A percentile compares a stretch with the other conserved stretches of the same genome.
phyloP scores from a whole-genome alignment of 2,329 filamentous ascomycete genomes.

The Fusarium sp. region DNA sequence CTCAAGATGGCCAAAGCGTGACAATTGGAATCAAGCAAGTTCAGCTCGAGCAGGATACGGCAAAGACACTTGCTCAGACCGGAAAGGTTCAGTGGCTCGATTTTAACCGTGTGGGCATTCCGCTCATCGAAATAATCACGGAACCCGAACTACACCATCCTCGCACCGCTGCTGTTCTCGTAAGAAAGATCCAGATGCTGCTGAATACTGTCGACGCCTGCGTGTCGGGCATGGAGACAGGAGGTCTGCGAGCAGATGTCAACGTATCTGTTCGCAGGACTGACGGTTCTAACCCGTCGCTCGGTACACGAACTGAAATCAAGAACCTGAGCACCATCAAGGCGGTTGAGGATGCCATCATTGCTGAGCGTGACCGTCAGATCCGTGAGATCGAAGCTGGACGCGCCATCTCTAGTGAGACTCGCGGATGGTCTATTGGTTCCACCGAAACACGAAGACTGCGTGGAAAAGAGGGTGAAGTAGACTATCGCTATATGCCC shows the following conservation, averaged over 20 bases:
- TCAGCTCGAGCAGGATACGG: constrained; percentile 97
- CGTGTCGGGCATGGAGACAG: constrained; percentile 90
- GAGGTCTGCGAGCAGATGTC: constrained; percentile 90
- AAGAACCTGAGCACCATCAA: constrained; percentile 97
- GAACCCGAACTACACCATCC: constrained; percentile 88
- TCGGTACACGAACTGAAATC: constrained; percentile 94
- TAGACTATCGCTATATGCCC: constrained; percentile 98
- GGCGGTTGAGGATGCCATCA: constrained; percentile 92
- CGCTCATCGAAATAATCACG: constrained; percentile 95
- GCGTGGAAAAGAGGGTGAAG: constrained; percentile 93
- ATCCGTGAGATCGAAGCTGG: constrained; percentile 81
- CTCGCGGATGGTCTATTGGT: constrained; percentile 89
- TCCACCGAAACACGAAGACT: constrained; percentile 82
- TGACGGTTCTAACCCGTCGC: constrained; percentile 52
- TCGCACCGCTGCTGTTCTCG: constrained; percentile 84
- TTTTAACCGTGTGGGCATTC: constrained; percentile 91
- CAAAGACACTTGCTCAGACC: constrained; percentile 86
- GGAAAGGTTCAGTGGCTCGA: constrained; percentile 81
- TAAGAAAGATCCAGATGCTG: constrained; percentile 86
- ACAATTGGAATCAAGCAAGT: constrained; percentile 88
- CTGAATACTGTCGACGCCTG: constrained; percentile 85
- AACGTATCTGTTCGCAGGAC: constrained; percentile 85
- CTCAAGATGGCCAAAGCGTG: constrained; percentile 75
- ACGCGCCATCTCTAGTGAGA: constrained; percentile 81
- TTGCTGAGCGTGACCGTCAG: constrained; percentile 89